These are phyloP conservation scores for Limonium bicolor DNA, from an alignment of 148 eudicot genomes.

Conservation along the genomic window DNA sequence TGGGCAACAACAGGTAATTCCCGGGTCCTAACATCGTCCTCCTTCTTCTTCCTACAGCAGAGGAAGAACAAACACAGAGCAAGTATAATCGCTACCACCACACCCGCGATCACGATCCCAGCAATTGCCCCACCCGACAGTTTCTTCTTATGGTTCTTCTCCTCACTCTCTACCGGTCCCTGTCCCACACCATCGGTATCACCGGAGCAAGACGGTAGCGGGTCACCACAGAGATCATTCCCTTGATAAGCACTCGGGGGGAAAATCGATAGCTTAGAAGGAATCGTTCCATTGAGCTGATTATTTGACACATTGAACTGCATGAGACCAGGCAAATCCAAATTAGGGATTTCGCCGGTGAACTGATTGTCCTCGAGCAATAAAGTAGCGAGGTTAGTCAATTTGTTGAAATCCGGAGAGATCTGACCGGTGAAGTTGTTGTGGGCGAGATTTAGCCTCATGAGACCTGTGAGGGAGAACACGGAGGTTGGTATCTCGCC, in stretches of 20 bases:
- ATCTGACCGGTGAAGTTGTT: slow-evolving; percentile 50
- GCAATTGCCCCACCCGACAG: slow-evolving; percentile 70
- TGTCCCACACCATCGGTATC: slow-evolving; percentile 11
- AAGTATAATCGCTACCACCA: slow-evolving; percentile 29
- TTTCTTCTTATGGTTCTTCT: slow-evolving; percentile 15
- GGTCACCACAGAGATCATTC: slow-evolving; percentile 48
- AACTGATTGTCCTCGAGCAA: slow-evolving; percentile 44
- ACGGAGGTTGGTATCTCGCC: slow-evolving; percentile 21
- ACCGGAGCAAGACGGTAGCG: slow-evolving; percentile 29
- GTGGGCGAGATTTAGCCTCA: slow-evolving; percentile 34
- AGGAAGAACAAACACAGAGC: slow-evolving; percentile 29
- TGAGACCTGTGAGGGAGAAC: slow-evolving; percentile 17
- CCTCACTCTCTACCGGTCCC: neutral
- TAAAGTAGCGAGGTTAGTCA: slow-evolving; percentile 43
- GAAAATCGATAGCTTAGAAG: slow-evolving; percentile 25
- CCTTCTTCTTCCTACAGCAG: slow-evolving; percentile 24
- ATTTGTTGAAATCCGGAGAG: slow-evolving; percentile 14
- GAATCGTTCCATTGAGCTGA: slow-evolving; percentile 46
- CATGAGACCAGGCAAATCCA: slow-evolving; percentile 28
- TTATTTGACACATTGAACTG: slow-evolving; percentile 67
- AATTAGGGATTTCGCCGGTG: slow-evolving; percentile 44
- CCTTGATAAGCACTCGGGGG: slow-evolving; percentile 37
- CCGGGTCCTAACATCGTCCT: slow-evolving; percentile 13
- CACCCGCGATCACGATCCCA: slow-evolving; percentile 61
- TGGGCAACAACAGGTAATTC: slow-evolving; percentile 28